phyloP scores from a whole-genome alignment of 2,329 filamentous ascomycete species.

The Fusarium chuoi region DNA sequence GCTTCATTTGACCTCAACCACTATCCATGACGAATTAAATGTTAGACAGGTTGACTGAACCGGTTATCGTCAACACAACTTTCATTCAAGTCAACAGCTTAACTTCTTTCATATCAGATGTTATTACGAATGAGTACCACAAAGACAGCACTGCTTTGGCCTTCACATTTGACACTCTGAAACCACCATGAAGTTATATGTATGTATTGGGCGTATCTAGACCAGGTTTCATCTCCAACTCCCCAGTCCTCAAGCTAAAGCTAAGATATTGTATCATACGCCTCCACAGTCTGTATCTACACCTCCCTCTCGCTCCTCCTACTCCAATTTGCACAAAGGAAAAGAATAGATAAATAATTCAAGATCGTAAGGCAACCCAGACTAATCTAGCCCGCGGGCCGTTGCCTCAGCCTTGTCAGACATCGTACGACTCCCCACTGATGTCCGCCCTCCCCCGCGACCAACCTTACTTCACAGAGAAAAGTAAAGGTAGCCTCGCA shows the following conservation, averaged over 20 bases:
- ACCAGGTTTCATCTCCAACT: conserved; percentile 22
- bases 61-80: neutral
- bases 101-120: neutral
- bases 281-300: conserved; percentile 40
- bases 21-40: neutral
- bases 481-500: conserved; percentile 44
- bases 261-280: conserved; percentile 27
- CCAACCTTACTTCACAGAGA: conserved; percentile 31
- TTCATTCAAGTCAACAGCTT: neutral
- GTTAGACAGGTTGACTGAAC: neutral
- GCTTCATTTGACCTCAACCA: conserved; percentile 20
- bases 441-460: conserved; percentile 37
- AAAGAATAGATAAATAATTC: conserved; percentile 24
- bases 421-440: conserved; percentile 45
- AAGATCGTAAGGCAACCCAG: conserved; percentile 19
- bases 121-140: neutral
- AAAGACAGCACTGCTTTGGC: neutral
- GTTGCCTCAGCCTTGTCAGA: conserved; percentile 43
- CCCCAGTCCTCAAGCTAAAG: conserved; percentile 19
- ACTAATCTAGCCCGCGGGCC: conserved; percentile 36
- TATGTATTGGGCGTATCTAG: conserved; percentile 32
- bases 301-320: conserved; percentile 16
- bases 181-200: conserved; percentile 9
- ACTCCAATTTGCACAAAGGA: conserved; percentile 42
- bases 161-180: neutral